Conservation (phyloP, 768 basidiomycete genomes). For the Tulasnella sp. region DNA sequence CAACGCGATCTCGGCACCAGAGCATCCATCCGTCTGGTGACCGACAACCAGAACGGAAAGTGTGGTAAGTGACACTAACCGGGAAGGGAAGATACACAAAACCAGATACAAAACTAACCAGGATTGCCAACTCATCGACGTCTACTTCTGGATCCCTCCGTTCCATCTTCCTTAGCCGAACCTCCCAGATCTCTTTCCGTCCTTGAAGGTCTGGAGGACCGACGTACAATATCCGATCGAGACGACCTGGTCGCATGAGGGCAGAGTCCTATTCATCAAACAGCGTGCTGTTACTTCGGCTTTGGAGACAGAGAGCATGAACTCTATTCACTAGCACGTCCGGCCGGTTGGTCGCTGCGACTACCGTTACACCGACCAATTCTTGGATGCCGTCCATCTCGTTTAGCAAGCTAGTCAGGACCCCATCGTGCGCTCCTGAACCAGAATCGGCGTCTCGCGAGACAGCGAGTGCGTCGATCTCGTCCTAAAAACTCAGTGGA, state of each 20-base stretch:
- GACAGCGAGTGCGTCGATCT: slow-evolving; percentile 87
- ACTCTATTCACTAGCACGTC: slow-evolving; percentile 63
- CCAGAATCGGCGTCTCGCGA: slow-evolving; percentile 50
- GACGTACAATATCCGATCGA: slow-evolving; percentile 90
- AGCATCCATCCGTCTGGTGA: slow-evolving; percentile 81
- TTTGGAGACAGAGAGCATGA: not conserved
- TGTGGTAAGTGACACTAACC: no score
- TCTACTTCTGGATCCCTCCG: slow-evolving; percentile 61
- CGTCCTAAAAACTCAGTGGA: slow-evolving; percentile 49
- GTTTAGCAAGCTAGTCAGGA: slow-evolving; percentile 84
- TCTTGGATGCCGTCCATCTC: slow-evolving; percentile 99
- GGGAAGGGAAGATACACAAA: not conserved
- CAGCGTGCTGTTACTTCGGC: not conserved
- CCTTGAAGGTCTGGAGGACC: slow-evolving; percentile 77
- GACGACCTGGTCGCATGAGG: slow-evolving; percentile 84
- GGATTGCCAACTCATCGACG: slow-evolving; percentile 48
- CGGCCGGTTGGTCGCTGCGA: slow-evolving; percentile 93
- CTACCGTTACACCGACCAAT: slow-evolving; percentile 83
- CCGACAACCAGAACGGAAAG: not conserved
- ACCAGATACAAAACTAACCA: slow-evolving; percentile 38
- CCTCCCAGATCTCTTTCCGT: slow-evolving; percentile 73
- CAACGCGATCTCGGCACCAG: slow-evolving; percentile 85
- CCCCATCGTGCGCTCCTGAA: slow-evolving; percentile 57
- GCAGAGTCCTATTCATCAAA: slow-evolving; percentile 64
- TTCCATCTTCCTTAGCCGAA: slow-evolving; percentile 63